Evolutionary conservation across 805 yeast genomes (phyloP).

Genomic region (Metschnikowia picachoensis): DNA sequence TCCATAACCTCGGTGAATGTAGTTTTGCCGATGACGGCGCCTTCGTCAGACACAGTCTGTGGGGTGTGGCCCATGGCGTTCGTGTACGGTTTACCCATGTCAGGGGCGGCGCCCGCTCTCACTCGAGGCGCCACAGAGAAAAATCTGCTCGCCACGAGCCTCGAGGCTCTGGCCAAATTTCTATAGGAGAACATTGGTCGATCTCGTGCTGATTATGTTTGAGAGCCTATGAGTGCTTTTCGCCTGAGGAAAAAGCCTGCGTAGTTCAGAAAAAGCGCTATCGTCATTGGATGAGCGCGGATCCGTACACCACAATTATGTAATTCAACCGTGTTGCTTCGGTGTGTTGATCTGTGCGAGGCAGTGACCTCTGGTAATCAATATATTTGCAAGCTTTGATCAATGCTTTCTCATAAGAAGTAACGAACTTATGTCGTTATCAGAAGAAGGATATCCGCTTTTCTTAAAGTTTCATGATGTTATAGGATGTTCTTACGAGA

Average conservation of each 20-base stretch:
- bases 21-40: conserved; percentile 36
- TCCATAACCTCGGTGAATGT: conserved; percentile 43
- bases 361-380: no score
- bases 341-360: neutral
- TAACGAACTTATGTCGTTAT: no score
- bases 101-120: conserved; percentile 21
- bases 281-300: conserved; percentile 16
- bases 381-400: no score
- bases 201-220: neutral
- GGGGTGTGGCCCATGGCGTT: conserved; percentile 39
- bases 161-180: conserved; percentile 17
- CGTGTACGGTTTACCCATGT: conserved; percentile 30
- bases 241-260: conserved; percentile 13
- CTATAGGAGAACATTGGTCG: conserved; percentile 15
- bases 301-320: conserved; percentile 14
- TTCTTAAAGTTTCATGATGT: no score
- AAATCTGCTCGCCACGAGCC: conserved; percentile 13
- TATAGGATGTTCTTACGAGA: no score
- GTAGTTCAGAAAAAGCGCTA: conserved; percentile 15
- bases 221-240: neutral
- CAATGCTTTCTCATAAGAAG: no score
- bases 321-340: neutral
- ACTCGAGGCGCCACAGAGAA: conserved; percentile 18
- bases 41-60: conserved; percentile 32
- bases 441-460: no score